Conservation (phyloP, 352 stramenopile genomes). For the Phytophthora multivora region DNA sequence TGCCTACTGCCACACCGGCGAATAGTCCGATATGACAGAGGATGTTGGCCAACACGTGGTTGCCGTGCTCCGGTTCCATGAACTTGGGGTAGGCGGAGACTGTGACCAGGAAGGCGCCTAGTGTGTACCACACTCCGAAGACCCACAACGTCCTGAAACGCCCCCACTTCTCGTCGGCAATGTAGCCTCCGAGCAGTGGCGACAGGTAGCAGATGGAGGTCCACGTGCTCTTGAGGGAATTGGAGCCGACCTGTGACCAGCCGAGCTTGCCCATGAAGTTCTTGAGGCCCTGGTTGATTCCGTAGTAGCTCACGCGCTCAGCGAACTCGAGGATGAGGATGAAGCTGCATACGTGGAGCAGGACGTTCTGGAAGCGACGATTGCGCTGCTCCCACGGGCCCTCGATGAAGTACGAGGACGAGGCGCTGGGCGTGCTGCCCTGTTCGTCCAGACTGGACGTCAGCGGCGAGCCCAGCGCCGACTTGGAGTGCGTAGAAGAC, state of each 20-base stretch:
- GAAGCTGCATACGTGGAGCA: conserved; percentile 86
- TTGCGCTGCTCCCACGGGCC: conserved; percentile 81
- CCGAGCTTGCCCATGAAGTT: conserved; percentile 84
- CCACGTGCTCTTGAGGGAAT: conserved; percentile 90
- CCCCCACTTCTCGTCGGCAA: conserved; percentile 87
- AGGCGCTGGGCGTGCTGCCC: conserved; percentile 50
- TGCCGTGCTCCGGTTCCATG: conserved; percentile 43
- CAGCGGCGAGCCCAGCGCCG: conserved; percentile 39
- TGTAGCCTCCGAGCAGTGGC: conserved; percentile 80
- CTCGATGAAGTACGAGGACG: conserved; percentile 77
- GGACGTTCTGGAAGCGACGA: conserved; percentile 78
- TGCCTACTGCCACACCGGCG: conserved; percentile 73
- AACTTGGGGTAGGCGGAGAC: conserved; percentile 68
- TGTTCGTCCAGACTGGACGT: conserved; percentile 44
- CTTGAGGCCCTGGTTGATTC: conserved; percentile 88
- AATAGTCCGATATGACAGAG: conserved; percentile 82
- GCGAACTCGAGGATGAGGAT: conserved; percentile 89
- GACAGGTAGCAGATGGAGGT: conserved; percentile 89
- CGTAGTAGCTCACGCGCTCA: conserved; percentile 87
- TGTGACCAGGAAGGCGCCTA: conserved; percentile 70
- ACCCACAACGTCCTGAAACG: conserved; percentile 84
- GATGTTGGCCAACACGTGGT: conserved; percentile 60
- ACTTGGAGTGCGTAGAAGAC: conserved; percentile 67
- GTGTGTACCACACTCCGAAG: conserved; percentile 82
- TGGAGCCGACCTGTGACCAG: conserved; percentile 82